Evolutionary conservation across 2,329 filamentous ascomycete genomes (phyloP).

Genomic region (Aspergillus spinulosporus): DNA sequence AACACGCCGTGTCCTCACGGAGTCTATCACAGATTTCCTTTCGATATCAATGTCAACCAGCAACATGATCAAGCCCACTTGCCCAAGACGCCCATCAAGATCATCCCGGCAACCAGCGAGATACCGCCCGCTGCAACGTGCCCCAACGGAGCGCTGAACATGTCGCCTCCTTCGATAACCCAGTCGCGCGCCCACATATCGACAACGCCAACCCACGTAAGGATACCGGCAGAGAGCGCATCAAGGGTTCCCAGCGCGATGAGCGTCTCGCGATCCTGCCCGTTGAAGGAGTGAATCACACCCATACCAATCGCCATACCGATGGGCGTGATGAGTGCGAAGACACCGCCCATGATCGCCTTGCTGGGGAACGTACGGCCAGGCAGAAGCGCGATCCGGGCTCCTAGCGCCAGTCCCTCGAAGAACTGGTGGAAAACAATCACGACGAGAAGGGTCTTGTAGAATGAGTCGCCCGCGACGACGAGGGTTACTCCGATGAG

Average conservation of each 20-base stretch:
- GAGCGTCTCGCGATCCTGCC: conserved; percentile 67
- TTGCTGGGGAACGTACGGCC: conserved; percentile 42
- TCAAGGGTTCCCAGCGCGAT: conserved; percentile 73
- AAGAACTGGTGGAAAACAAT: conserved; percentile 80
- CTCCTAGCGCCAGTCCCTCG: conserved; percentile 72
- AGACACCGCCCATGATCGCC: conserved; percentile 61
- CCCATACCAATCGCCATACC: conserved; percentile 81
- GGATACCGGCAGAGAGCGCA: conserved; percentile 71
- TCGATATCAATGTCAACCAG: background rate
- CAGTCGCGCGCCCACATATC: conserved; percentile 80
- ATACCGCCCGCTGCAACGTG: conserved; percentile 54
- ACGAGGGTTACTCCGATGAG: conserved; percentile 54
- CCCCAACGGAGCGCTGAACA: conserved; percentile 53
- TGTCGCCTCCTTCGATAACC: conserved; percentile 60
- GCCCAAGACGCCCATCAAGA: conserved; percentile 70
- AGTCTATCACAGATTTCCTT: background rate
- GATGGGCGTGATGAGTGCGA: conserved; percentile 70
- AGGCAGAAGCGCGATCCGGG: conserved; percentile 63
- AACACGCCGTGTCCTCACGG: background rate
- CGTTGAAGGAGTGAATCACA: conserved; percentile 69
- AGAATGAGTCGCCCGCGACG: conserved; percentile 53
- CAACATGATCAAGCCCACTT: conserved; percentile 64
- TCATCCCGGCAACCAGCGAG: conserved; percentile 62
- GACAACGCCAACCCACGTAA: conserved; percentile 76
- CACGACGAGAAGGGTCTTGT: conserved; percentile 58